A percentile compares a stretch with the other conserved stretches of the same genome.
Evolutionary conservation across 2,329 filamentous ascomycete species (phyloP).

Genomic region (Botryosphaeria dothidea): DNA sequence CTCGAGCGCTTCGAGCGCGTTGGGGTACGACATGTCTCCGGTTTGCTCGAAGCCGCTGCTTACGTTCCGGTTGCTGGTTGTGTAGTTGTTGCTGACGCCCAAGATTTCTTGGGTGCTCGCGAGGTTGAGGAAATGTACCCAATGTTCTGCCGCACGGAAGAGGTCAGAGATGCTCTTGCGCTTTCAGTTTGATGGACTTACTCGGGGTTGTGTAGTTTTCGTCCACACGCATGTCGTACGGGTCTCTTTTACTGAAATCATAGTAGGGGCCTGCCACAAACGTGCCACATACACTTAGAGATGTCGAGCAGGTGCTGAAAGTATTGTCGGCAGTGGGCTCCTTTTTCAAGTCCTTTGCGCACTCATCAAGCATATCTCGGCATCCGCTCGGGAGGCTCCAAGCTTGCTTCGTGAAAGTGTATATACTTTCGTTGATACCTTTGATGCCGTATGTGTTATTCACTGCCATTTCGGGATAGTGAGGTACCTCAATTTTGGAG

Average conservation of each 20-base stretch:
- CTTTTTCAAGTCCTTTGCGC: conserved; percentile 37
- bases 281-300: conserved; percentile 40
- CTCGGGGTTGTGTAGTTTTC: conserved; percentile 54
- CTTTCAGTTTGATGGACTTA: conserved; percentile 22
- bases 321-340: conserved; percentile 35
- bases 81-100: conserved; percentile 55
- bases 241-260: conserved; percentile 43
- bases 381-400: conserved; percentile 52
- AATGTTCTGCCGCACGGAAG: conserved; percentile 36
- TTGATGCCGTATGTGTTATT: conserved; percentile 58
- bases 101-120: conserved; percentile 30
- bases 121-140: conserved; percentile 51
- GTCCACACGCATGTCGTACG: conserved; percentile 55
- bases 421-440: conserved; percentile 48
- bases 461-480: conserved; percentile 52
- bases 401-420: conserved; percentile 45
- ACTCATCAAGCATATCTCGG: conserved; percentile 52
- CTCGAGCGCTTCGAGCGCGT: conserved; percentile 47
- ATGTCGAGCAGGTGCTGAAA: conserved; percentile 22
- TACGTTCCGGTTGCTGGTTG: conserved; percentile 45
- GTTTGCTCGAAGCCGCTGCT: conserved; percentile 46
- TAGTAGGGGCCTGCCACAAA: conserved; percentile 28
- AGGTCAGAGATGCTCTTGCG: background rate
- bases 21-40: conserved; percentile 48
- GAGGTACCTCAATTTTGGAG: conserved; percentile 43